Evolutionary conservation across 2,329 filamentous ascomycete species (phyloP), one percentile per base, ranked within the genome.

Genomic region (Lasiodiplodia hormozganensis): DNA sequence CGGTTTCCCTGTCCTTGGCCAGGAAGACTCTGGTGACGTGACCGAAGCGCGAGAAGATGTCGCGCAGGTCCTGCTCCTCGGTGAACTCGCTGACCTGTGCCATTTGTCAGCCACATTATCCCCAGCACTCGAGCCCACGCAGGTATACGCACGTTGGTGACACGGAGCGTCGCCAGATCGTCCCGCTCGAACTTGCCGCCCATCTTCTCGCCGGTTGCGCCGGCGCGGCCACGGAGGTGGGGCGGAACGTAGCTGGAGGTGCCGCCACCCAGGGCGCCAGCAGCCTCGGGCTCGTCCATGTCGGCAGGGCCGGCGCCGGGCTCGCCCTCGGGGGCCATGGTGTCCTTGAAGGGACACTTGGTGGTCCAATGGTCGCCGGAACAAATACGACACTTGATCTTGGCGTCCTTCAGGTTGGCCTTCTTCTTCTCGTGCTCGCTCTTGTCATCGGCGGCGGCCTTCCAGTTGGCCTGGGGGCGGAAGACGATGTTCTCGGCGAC

Each of bases 361-460:
- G 95, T 95, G 52, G 96, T 99, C 87, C 98, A 99, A 89, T 99
- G 96, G 86, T 99, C 96, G 79, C 95, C 96, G 80, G 90, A 92
- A 85, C 96, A 99, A 80, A 99, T 98, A 87, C 96, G 92, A 84
- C 96, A 99, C 88, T 98, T 98, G 87, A 99, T 96, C 86, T 97
- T 96, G 89, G 97, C 97, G 85, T 97, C 94, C 89, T 96, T 97
- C 78, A 98, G 87, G 76, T 87, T 84, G 71, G 87, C 85, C 79
- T 88, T 87, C 82, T 89, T 86, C 78, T 85, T 83, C 85, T 92
- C 91, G 79, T 90, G 88, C 84, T 92, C 92, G 76, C 86, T 86
- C 83, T 91, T 89, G 76, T 91, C 89, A 81, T 92, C 91, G 76
- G 90, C 90, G 73, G 92, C 92, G 78, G 92, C 90, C 85, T 94